Conservation (phyloP, 2,329 filamentous ascomycete genomes). For the Fusarium aywerte region DNA sequence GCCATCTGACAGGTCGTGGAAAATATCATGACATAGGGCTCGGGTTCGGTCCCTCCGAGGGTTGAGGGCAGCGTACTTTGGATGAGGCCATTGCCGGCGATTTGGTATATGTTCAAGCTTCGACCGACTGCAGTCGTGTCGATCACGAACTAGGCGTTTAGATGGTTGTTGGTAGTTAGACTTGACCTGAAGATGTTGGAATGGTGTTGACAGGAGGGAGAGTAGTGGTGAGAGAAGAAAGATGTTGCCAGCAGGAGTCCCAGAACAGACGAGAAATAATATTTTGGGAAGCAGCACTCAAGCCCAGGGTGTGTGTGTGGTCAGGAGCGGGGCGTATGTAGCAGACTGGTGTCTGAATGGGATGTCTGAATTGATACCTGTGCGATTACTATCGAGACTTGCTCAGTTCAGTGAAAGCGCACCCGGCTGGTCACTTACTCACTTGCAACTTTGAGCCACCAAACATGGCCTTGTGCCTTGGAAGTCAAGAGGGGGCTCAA, state of each 20-base stretch:
- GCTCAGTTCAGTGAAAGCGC: slow-evolving; percentile 30
- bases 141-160: slow-evolving; percentile 45
- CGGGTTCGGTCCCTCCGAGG: slow-evolving; percentile 38
- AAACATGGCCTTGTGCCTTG: slow-evolving; percentile 35
- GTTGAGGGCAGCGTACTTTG: slow-evolving; percentile 61
- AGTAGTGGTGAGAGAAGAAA: slow-evolving; percentile 43
- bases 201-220: slow-evolving; percentile 32
- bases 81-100: slow-evolving; percentile 69
- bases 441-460: slow-evolving; percentile 32
- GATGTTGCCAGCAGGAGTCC: slow-evolving; percentile 41
- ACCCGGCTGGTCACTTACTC: slow-evolving; percentile 22
- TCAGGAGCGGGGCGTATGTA: slow-evolving; percentile 44
- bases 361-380: slow-evolving; percentile 47
- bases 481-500: slow-evolving; percentile 36
- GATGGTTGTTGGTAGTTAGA: slow-evolving; percentile 39
- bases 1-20: slow-evolving; percentile 48
- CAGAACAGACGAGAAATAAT: slow-evolving; percentile 54
- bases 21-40: slow-evolving; percentile 39
- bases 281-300: slow-evolving; percentile 52
- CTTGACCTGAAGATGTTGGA: slow-evolving; percentile 25
- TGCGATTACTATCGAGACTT: slow-evolving; percentile 46
- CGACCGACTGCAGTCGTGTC: slow-evolving; percentile 49
- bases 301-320: slow-evolving; percentile 47
- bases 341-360: slow-evolving; percentile 30
- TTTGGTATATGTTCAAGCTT: slow-evolving; percentile 50